Conservation (phyloP, 805 yeast species). For the Candida incommunis region DNA sequence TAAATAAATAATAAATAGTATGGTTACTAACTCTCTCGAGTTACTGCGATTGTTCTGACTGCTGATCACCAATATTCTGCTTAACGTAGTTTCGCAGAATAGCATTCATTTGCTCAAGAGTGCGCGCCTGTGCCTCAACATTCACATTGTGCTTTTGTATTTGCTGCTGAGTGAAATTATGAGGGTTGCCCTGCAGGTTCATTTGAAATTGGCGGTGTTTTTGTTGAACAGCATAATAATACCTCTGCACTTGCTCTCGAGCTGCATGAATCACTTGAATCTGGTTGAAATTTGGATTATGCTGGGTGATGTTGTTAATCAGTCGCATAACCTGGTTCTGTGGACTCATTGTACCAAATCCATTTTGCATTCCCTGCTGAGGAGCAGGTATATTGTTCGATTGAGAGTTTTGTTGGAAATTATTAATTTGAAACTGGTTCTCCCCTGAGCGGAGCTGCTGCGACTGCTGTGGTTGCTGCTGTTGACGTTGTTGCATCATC, state of each 20-base stretch:
- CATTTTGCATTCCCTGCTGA: conserved; percentile 1
- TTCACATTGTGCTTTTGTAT: background rate
- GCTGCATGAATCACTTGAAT: conserved; percentile 15
- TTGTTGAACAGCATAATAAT: conserved; percentile 1
- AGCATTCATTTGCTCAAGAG: background rate
- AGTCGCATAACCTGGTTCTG: conserved; percentile 10
- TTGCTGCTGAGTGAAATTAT: conserved; percentile 5
- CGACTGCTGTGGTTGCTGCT: conserved; percentile 5
- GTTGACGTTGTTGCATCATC: background rate
- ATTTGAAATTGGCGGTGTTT: conserved; percentile 4
- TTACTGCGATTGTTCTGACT: conserved; percentile 21
- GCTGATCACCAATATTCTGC: conserved; percentile 15
- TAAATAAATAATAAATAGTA: conserved; percentile 5
- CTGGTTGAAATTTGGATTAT: conserved; percentile 11
- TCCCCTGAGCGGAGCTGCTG: too few relatives aligned
- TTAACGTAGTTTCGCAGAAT: conserved; percentile 13
- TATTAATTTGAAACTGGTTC: too few relatives aligned
- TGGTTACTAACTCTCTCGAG: conserved; percentile 10
- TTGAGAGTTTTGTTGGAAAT: too few relatives aligned
- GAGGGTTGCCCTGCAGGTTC: conserved; percentile 5
- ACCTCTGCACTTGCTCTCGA: conserved; percentile 11
- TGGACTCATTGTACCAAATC: too few relatives aligned
- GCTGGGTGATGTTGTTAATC: conserved; percentile 11
- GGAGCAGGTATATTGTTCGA: conserved; percentile 1
- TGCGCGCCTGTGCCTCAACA: background rate